A percentile compares a stretch with the other conserved stretches of the same genome.
These are phyloP conservation scores for Vaccinium macrocarpon DNA, from an alignment of 148 eudicot species.

Conservation along the genomic window DNA sequence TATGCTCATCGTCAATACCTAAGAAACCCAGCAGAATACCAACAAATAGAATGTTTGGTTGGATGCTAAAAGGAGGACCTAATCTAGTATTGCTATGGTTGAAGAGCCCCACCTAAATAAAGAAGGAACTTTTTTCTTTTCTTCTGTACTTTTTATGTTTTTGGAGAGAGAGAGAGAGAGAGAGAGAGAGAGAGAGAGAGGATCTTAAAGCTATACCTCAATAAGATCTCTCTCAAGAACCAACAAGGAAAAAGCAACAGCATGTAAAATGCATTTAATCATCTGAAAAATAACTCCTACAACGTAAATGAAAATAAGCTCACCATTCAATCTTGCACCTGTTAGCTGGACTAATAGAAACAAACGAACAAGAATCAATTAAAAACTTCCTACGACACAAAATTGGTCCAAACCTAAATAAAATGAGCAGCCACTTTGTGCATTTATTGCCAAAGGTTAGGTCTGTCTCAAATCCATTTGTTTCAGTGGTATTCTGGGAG, in stretches of 20 bases:
- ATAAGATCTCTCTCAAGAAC: background rate
- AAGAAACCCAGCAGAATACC: background rate
- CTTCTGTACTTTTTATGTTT: background rate
- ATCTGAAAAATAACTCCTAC: constrained; percentile 1
- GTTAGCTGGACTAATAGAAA: background rate
- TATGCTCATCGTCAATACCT: background rate
- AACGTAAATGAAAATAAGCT: background rate
- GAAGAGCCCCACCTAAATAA: background rate
- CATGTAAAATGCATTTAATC: background rate
- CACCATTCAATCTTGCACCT: background rate
- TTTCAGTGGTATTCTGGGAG: too few relatives aligned
- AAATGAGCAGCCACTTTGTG: too few relatives aligned
- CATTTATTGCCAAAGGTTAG: too few relatives aligned
- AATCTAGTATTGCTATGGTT: background rate
- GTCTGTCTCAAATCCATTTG: too few relatives aligned
- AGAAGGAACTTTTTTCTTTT: background rate
- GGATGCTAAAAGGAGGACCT: background rate
- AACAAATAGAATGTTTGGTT: background rate
- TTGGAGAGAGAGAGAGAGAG: too few relatives aligned
- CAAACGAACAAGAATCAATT: background rate
- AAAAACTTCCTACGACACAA: background rate
- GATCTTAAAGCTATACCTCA: too few relatives aligned
- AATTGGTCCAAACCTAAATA: constrained; percentile 64
- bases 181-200: too few relatives aligned
- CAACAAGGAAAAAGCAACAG: too few relatives aligned